phyloP scores from a whole-genome alignment of 108 stramenopile genomes.

The Cyclotella sp. region DNA sequence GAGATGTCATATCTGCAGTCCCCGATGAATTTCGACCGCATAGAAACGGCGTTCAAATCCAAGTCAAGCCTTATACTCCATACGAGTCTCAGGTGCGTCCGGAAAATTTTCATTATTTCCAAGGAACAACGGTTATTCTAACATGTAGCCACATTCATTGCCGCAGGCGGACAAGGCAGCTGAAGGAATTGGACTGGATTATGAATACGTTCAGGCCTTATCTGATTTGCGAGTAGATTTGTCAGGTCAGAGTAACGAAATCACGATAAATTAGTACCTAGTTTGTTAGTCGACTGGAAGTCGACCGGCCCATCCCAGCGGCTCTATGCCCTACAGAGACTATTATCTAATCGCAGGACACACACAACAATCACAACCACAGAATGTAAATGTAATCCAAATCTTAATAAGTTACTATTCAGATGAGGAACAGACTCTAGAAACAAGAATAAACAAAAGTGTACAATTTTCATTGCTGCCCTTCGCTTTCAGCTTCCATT shows the following conservation, averaged over 20 bases:
- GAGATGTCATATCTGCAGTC: conserved; percentile 73
- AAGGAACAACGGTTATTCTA: neutral
- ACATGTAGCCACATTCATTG: neutral
- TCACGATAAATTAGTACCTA: too few species aligned
- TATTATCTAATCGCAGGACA: neutral
- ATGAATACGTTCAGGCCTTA: conserved; percentile 50
- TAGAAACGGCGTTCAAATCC: conserved; percentile 38
- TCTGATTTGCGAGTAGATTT: conserved; percentile 39
- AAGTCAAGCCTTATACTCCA: conserved; percentile 43
- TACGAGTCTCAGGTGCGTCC: conserved; percentile 52
- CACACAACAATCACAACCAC: neutral
- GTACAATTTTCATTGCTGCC: too few species aligned
- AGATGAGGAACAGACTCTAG: too few species aligned
- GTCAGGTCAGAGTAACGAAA: neutral
- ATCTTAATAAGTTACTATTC: too few species aligned
- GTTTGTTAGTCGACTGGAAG: too few species aligned
- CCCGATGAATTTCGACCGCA: conserved; percentile 39
- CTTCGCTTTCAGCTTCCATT: too few species aligned
- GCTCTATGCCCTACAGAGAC: too few species aligned
- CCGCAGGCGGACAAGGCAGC: conserved; percentile 30
- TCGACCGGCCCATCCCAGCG: too few species aligned
- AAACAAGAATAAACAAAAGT: too few species aligned
- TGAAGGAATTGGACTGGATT: conserved; percentile 40
- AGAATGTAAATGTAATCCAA: neutral
- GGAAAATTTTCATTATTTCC: neutral